These are phyloP conservation scores for Dittrichia graveolens DNA, from an alignment of 129 eudicot genomes.

Conservation along the genomic window DNA sequence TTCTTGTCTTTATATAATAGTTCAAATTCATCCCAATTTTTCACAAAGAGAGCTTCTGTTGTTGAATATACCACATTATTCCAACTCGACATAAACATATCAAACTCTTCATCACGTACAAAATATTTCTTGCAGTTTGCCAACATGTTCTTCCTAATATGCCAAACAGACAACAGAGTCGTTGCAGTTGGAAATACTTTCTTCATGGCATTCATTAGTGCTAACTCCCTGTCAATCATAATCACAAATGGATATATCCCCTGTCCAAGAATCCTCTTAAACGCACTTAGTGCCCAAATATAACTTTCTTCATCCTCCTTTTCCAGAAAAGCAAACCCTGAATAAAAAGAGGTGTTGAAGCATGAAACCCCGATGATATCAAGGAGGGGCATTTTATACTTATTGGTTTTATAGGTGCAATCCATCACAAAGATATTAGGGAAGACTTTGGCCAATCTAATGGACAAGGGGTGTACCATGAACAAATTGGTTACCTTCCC, in stretches of 20 bases:
- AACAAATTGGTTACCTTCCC: neutral
- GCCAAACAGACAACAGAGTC: neutral
- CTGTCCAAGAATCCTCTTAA: neutral
- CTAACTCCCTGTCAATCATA: constrained; percentile 24
- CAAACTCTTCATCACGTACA: constrained; percentile 10
- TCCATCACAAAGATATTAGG: constrained; percentile 35
- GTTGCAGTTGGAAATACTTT: neutral
- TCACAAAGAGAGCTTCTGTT: neutral
- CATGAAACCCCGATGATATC: neutral
- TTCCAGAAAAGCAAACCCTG: constrained; percentile 7
- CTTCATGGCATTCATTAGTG: neutral
- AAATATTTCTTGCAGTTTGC: neutral
- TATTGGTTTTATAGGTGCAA: constrained; percentile 37
- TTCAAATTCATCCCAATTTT: constrained; percentile 7
- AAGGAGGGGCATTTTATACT: constrained; percentile 24
- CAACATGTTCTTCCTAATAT: neutral
- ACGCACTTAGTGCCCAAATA: constrained; percentile 26
- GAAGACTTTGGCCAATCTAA: constrained; percentile 5
- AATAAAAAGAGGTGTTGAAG: constrained; percentile 26
- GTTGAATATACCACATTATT: constrained; percentile 1
- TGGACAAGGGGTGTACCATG: constrained; percentile 7
- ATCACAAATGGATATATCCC: constrained; percentile 16
- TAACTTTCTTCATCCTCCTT: constrained; percentile 30
- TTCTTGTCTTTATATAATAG: neutral
- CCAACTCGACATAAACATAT: constrained; percentile 18